phyloP scores from a whole-genome alignment of 169 alveolate genomes.

The Plasmodium malariae region DNA sequence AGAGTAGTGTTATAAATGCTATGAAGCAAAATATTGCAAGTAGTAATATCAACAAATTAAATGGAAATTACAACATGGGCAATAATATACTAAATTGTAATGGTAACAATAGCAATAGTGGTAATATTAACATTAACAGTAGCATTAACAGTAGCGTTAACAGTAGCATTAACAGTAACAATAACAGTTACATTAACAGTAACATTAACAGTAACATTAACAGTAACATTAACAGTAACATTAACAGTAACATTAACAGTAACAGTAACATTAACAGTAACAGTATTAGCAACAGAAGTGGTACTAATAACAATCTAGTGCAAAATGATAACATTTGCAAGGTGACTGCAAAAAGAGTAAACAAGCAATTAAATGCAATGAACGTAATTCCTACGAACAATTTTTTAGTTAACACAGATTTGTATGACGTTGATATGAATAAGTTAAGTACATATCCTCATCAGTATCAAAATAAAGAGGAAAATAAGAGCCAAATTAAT shows the following conservation, averaged over 20 bases:
- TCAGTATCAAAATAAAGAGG: conserved; percentile 29
- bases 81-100: not conserved
- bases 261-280: not conserved
- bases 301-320: not conserved
- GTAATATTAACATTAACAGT: not conserved
- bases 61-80: not conserved
- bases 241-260: not conserved
- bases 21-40: not conserved
- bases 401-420: conserved; percentile 1
- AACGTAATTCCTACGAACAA: conserved; percentile 23
- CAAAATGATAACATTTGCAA: not conserved
- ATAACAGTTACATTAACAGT: not conserved
- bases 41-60: not conserved
- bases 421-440: conserved; percentile 19
- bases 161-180: not conserved
- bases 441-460: conserved; percentile 21
- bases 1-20: not conserved
- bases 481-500: not conserved
- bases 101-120: not conserved
- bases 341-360: not conserved
- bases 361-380: conserved; percentile 22
- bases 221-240: not conserved
- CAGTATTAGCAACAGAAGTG: not conserved
- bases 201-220: not conserved
- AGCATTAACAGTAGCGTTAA: not conserved